A percentile compares a stretch with the other conserved stretches of the same genome.
Conservation (phyloP, 768 basidiomycete genomes). For the Psilocybe cubensis region DNA sequence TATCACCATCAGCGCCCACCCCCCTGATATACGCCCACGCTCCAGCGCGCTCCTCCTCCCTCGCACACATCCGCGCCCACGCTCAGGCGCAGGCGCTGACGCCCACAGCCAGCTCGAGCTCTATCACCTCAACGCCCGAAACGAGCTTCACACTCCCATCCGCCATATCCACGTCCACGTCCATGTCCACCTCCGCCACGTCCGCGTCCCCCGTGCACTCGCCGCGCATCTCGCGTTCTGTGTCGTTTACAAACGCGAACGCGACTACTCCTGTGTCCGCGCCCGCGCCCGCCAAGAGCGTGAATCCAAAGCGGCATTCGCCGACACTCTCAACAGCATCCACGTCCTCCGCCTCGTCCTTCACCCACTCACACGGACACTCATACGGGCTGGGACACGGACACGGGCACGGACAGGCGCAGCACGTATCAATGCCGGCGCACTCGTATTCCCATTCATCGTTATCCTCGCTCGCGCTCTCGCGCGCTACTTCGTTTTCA, state of each 20-base stretch:
- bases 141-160: slow-evolving; percentile 9
- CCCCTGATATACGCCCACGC: background rate
- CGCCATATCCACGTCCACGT: background rate
- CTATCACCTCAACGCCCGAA: background rate
- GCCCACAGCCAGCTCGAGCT: background rate
- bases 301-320: background rate
- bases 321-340: background rate
- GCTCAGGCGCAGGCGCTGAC: background rate
- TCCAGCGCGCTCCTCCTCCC: too few relatives aligned
- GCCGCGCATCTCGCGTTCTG: too few relatives aligned
- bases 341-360: background rate
- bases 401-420: too few relatives aligned
- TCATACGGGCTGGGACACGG: too few relatives aligned
- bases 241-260: background rate
- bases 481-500: too few relatives aligned
- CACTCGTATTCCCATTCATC: background rate
- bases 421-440: background rate
- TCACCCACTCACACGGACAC: too few relatives aligned
- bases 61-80: background rate
- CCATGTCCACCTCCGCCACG: too few relatives aligned
- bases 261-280: too few relatives aligned
- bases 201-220: too few relatives aligned
- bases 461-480: background rate
- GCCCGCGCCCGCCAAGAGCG: background rate
- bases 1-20: too few relatives aligned